These are phyloP conservation scores for Obba rivulosa DNA, from an alignment of 768 basidiomycete species.

Conservation along the genomic window DNA sequence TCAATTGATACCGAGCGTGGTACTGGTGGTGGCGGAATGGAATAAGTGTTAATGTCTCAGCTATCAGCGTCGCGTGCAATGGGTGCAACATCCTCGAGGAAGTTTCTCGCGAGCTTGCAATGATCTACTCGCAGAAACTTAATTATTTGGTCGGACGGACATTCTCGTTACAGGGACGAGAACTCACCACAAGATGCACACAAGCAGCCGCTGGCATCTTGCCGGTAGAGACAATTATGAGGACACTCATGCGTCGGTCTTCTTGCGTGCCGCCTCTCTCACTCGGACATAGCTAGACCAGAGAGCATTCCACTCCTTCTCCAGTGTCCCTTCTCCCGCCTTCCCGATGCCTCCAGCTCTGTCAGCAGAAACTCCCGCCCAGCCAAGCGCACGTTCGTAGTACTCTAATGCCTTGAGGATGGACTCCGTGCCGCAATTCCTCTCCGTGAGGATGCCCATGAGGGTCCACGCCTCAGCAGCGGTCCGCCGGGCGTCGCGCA, in stretches of 20 bases:
- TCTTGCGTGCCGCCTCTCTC: constrained; percentile 22
- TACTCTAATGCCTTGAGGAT: constrained; percentile 47
- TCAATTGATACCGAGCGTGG: no score
- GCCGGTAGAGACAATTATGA: no score
- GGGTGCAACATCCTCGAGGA: no score
- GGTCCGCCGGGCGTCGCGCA: constrained; percentile 65
- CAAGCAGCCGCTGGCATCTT: no score
- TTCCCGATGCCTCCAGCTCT: constrained; percentile 30
- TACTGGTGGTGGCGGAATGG: no score
- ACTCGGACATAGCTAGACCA: constrained; percentile 57
- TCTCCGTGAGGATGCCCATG: constrained; percentile 61
- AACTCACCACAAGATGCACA: no score
- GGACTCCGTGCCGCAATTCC: constrained; percentile 22
- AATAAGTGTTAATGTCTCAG: no score
- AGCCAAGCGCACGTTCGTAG: constrained; percentile 64
- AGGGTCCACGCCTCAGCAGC: constrained; percentile 75
- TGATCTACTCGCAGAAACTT: no score
- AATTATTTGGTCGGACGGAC: no score
- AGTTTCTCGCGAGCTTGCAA: no score
- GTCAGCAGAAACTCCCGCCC: constrained; percentile 49
- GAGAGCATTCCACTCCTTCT: constrained; percentile 56
- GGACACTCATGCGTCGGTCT: neutral
- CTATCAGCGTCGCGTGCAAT: no score
- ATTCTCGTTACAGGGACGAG: no score
- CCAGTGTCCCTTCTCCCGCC: constrained; percentile 48